Evolutionary conservation across 768 basidiomycete species (phyloP), one percentile per base, ranked within the genome.

Genomic region (Suillus hirtellus): DNA sequence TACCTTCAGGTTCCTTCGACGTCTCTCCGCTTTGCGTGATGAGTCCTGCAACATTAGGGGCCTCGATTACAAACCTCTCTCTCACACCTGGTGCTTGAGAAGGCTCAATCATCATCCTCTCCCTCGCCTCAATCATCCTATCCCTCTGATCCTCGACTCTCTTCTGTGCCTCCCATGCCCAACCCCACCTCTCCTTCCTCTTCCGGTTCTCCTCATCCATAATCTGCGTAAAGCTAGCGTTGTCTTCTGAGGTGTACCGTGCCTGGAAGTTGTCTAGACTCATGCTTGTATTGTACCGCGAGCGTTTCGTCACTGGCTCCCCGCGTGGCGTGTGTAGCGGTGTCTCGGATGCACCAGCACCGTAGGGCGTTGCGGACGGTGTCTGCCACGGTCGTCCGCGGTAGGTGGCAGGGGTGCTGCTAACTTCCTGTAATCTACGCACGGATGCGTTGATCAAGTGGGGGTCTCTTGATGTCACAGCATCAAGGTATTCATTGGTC

Each of bases 101-200:
- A 27, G 85, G 85, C 71, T 93, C 90, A 68, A 95, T 84, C 65
- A 96, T 68, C 79, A 92, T 81, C 68, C 80, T 81, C 77, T 89
- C 87, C 75, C 89, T 82, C 37, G 76, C 84, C 71, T 89, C 87
- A 38, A 90, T 71, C 83, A 89, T 87, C 75, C 77, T 87, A 44
- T 75, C 79, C 68, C 84, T 82, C 73, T 86, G 87, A 59, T 77
- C 80, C 66, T 92, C 89, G 1, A 95, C 95, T 70, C 85, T 80
- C 74, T 78, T 81, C 81, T 99, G 95, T 8, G 95, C 95, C 47
- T 93, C 90, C 88, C 90, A 99, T 2, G 96, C 97, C 97, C 97
- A 99, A 0, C 78, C 86, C 81, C 89, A 94, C 73, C 80, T 87
- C 72, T 93, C 91, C 72, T 87, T 88, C 64, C 95, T 82, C 68